Evolutionary conservation across 2,329 filamentous ascomycete species (phyloP).

Genomic region (Pyrenophora graminea): DNA sequence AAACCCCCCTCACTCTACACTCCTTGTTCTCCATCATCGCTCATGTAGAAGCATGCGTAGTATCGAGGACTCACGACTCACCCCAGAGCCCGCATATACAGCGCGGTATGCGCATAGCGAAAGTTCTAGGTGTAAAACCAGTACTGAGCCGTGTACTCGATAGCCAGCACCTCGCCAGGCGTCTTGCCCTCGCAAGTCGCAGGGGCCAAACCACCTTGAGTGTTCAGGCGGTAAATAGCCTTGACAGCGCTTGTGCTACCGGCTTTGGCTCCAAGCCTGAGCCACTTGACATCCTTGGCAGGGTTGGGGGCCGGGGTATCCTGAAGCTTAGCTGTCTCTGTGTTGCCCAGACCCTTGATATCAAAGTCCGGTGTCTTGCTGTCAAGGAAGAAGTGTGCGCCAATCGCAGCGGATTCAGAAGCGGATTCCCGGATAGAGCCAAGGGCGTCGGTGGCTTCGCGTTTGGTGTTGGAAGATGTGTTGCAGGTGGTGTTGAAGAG

Average conservation of each 20-base stretch:
- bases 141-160: slow-evolving; percentile 85
- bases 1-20: too few relatives aligned
- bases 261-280: slow-evolving; percentile 65
- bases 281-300: slow-evolving; percentile 71
- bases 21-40: too few relatives aligned
- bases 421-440: slow-evolving; percentile 29
- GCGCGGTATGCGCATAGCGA: too few relatives aligned
- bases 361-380: slow-evolving; percentile 78
- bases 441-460: slow-evolving; percentile 31
- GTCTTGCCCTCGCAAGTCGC: slow-evolving; percentile 64
- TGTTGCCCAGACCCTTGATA: slow-evolving; percentile 68
- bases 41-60: too few relatives aligned
- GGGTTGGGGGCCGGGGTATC: slow-evolving; percentile 65
- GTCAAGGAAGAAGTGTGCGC: slow-evolving; percentile 80
- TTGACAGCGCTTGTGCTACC: slow-evolving; percentile 55
- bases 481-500: slow-evolving; percentile 34
- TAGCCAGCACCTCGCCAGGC: slow-evolving; percentile 59
- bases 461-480: slow-evolving; percentile 16
- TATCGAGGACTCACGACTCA: too few relatives aligned
- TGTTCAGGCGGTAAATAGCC: slow-evolving; percentile 81
- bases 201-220: slow-evolving; percentile 78
- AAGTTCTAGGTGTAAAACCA: slow-evolving; percentile 56
- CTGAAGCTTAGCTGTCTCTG: slow-evolving; percentile 67
- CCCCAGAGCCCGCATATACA: too few relatives aligned
- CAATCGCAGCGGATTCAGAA: slow-evolving; percentile 50